A percentile compares a stretch with the other conserved stretches of the same genome.
These are phyloP conservation scores for Saccharomyces hybrid DNA, from an alignment of 1,139 yeast genomes.

Conservation along the genomic window DNA sequence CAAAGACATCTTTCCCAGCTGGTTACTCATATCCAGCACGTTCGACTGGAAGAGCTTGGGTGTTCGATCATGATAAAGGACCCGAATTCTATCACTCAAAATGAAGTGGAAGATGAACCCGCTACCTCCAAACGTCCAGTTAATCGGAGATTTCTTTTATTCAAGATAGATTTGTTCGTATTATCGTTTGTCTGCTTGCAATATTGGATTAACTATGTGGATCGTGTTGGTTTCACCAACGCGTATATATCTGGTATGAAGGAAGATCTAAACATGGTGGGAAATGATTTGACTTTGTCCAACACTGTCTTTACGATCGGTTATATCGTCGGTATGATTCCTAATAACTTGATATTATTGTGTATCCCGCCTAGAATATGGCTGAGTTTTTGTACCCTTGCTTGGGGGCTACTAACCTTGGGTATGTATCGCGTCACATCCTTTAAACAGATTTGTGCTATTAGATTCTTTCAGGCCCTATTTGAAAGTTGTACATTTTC, in stretches of 20 bases:
- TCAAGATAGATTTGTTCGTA: slow-evolving; percentile 50
- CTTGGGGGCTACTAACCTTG: slow-evolving; percentile 50
- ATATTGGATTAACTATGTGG: slow-evolving; percentile 49
- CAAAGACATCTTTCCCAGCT: no score
- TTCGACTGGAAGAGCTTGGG: no score
- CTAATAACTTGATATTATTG: slow-evolving; percentile 45
- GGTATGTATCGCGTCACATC: slow-evolving; percentile 41
- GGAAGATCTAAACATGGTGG: slow-evolving; percentile 44
- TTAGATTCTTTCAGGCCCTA: slow-evolving; percentile 48
- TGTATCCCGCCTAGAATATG: slow-evolving; percentile 47
- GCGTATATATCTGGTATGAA: slow-evolving; percentile 60
- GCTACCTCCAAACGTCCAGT: slow-evolving; percentile 4
- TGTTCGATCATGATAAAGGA: background rate
- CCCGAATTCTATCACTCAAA: background rate
- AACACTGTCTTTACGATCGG: slow-evolving; percentile 55
- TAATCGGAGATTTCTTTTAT: slow-evolving; percentile 36
- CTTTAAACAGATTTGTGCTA: slow-evolving; percentile 41
- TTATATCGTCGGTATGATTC: slow-evolving; percentile 50
- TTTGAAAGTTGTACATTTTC: slow-evolving; percentile 49
- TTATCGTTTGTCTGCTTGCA: slow-evolving; percentile 47
- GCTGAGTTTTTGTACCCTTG: slow-evolving; percentile 46
- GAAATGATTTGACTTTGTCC: slow-evolving; percentile 43
- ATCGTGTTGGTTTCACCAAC: slow-evolving; percentile 37
- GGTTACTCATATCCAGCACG: no score
- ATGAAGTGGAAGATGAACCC: background rate